Conservation (phyloP, 2,329 filamentous ascomycete genomes). For the Monosporascus sp. region DNA sequence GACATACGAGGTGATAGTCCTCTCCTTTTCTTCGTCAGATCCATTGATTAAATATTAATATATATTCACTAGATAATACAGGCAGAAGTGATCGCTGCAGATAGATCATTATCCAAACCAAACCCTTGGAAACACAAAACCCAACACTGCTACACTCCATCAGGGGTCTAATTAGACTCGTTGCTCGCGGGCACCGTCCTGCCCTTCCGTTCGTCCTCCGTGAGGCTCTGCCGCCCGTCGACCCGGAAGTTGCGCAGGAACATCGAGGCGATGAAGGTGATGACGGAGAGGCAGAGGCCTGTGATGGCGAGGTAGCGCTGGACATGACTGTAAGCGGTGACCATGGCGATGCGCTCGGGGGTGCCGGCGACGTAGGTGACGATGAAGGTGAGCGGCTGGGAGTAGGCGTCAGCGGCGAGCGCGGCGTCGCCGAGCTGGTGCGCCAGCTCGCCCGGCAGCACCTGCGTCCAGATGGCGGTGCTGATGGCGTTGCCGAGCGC, state of each 20-base stretch:
- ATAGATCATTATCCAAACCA: no score
- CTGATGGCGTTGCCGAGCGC: constrained; percentile 56
- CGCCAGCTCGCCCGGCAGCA: constrained; percentile 41
- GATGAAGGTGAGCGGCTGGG: constrained; percentile 28
- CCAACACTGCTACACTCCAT: no score
- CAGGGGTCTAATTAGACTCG: no score
- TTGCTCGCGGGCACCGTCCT: neutral
- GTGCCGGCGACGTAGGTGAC: constrained; percentile 34
- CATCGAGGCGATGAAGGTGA: neutral
- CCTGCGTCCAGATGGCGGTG: constrained; percentile 57
- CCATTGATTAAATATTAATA: no score
- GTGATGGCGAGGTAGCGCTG: constrained; percentile 43
- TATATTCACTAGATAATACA: no score
- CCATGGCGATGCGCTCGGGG: constrained; percentile 35
- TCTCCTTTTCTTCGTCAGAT: no score
- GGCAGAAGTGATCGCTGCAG: no score
- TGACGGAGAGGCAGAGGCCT: constrained; percentile 41
- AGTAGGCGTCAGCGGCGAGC: constrained; percentile 30
- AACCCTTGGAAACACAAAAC: no score
- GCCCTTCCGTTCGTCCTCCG: neutral
- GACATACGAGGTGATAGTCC: no score
- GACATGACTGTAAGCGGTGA: constrained; percentile 39
- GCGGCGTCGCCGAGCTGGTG: constrained; percentile 31
- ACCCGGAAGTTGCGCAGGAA: neutral
- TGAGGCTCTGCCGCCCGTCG: neutral